Percentiles rank a stretch among this genome's conserved stretches.
These are phyloP conservation scores for Colletotrichum theobromicola DNA, from an alignment of 2,329 filamentous ascomycete genomes.

Conservation along the genomic window DNA sequence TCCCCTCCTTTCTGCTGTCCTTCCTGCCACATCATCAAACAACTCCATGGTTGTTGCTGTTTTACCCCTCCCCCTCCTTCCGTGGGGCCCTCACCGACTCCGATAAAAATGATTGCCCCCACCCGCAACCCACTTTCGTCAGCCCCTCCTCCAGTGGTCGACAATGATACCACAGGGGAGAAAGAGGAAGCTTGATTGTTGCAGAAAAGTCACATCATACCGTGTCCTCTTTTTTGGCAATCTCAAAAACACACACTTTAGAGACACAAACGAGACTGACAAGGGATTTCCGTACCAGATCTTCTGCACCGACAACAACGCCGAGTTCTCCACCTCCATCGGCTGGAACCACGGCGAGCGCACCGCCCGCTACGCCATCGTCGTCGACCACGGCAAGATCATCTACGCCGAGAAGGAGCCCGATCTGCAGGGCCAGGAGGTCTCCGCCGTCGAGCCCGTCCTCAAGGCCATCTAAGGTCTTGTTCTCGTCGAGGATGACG, in stretches of 20 bases:
- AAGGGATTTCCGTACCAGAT: constrained; percentile 48
- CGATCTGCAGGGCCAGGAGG: constrained; percentile 48
- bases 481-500: too few species aligned
- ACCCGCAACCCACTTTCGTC: constrained; percentile 10
- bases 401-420: constrained; percentile 79
- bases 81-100: constrained; percentile 18
- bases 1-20: neutral
- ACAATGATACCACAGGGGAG: neutral
- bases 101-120: neutral
- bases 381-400: constrained; percentile 85
- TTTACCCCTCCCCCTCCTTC: constrained; percentile 8
- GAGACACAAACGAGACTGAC: neutral
- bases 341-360: constrained; percentile 80
- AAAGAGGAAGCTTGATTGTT: neutral
- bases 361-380: constrained; percentile 79
- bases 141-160: neutral
- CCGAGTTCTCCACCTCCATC: constrained; percentile 77
- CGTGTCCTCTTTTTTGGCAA: neutral
- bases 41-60: neutral
- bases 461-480: constrained; percentile 56
- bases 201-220: neutral
- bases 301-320: constrained; percentile 74
- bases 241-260: neutral
- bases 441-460: constrained; percentile 59
- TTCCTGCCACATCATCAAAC: neutral